phyloP scores from a whole-genome alignment of 352 stramenopile species.

The Pythium biforme region DNA sequence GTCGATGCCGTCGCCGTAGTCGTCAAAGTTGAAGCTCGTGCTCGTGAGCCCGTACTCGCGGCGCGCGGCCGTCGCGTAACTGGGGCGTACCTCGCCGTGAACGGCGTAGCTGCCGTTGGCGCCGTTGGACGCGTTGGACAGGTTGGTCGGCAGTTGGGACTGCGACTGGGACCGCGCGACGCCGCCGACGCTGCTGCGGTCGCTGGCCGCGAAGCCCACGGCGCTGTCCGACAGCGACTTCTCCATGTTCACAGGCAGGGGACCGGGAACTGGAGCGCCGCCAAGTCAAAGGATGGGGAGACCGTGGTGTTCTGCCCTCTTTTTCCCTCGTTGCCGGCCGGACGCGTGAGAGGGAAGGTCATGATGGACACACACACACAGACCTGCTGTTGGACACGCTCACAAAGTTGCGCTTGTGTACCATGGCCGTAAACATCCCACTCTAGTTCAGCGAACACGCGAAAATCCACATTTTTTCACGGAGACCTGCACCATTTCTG shows the following conservation, averaged over 20 bases:
- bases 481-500: background rate
- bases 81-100: background rate
- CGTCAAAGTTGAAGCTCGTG: slow-evolving; percentile 28
- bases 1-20: slow-evolving; percentile 26
- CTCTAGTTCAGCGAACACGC: background rate
- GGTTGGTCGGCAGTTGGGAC: background rate
- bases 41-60: slow-evolving; percentile 20
- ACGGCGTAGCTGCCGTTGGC: background rate
- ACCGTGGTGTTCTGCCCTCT: background rate
- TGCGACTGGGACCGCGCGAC: slow-evolving; percentile 5
- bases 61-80: slow-evolving; percentile 5
- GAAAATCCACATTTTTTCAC: background rate
- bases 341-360: background rate
- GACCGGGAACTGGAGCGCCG: background rate
- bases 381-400: background rate
- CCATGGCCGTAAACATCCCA: slow-evolving; percentile 4
- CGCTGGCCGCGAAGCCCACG: background rate
- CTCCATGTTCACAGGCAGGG: slow-evolving; percentile 1
- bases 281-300: background rate
- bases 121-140: too few species aligned
- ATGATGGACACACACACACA: slow-evolving; percentile 6
- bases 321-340: background rate
- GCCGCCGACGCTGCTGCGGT: background rate
- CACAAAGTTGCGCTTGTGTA: slow-evolving; percentile 11
- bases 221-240: slow-evolving; percentile 12